phyloP scores from a whole-genome alignment of 805 yeast genomes.

The Cyberlindnera xylosilytica region DNA sequence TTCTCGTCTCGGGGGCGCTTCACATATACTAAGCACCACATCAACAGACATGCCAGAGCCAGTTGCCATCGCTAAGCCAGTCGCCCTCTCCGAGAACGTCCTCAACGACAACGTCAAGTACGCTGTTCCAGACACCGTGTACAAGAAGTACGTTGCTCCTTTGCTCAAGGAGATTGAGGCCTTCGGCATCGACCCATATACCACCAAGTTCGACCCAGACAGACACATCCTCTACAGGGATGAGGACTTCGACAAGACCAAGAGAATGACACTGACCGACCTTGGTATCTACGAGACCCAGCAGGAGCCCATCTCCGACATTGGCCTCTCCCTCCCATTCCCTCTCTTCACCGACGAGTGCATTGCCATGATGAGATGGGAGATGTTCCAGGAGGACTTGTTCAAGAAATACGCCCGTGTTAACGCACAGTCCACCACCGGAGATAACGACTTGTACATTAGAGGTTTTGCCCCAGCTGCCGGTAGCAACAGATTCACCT shows the following conservation, averaged over 20 bases:
- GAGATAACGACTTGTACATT: constrained; percentile 42
- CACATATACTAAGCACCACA: too few relatives aligned
- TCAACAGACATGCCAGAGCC: too few relatives aligned
- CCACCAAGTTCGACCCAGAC: too few relatives aligned
- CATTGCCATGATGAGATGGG: constrained; percentile 54
- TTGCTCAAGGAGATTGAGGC: constrained; percentile 11
- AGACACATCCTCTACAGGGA: too few relatives aligned
- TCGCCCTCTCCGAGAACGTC: constrained; percentile 12
- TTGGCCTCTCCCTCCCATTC: constrained; percentile 59
- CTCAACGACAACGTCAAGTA: constrained; percentile 18
- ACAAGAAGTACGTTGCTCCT: constrained; percentile 13
- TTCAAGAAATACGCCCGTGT: constrained; percentile 43
- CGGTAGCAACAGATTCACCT: constrained; percentile 45
- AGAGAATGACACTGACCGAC: too few relatives aligned
- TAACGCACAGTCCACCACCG: constrained; percentile 42
- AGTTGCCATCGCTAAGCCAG: constrained; percentile 6
- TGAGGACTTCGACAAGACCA: too few relatives aligned
- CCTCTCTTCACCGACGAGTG: constrained; percentile 62
- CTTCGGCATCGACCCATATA: constrained; percentile 22
- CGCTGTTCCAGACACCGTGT: constrained; percentile 16
- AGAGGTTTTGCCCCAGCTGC: constrained; percentile 44
- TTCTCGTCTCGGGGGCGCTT: too few relatives aligned
- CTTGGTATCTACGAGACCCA: too few relatives aligned
- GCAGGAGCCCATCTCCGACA: constrained; percentile 48
- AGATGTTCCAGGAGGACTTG: constrained; percentile 44